A percentile compares a stretch with the other conserved stretches of the same genome.
Evolutionary conservation across 2,329 filamentous ascomycete genomes (phyloP).

Genomic region (Colletotrichum spinosum): DNA sequence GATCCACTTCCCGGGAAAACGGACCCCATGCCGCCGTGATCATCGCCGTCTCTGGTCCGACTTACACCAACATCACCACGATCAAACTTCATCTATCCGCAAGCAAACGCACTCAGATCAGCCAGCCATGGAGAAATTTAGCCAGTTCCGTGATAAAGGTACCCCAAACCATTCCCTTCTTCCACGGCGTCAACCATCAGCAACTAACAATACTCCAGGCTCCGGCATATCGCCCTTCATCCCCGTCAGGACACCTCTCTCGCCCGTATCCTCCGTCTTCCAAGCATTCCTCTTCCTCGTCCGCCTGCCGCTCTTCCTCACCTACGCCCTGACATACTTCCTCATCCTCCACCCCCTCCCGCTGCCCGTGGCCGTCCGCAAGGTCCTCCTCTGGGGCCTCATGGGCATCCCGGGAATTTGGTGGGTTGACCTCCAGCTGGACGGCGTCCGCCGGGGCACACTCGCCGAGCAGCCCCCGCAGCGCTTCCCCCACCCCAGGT

Average conservation of each 20-base stretch:
- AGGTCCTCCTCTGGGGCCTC: constrained; percentile 88
- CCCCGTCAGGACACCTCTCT: constrained; percentile 76
- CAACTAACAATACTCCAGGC: constrained; percentile 64
- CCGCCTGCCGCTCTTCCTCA: constrained; percentile 82
- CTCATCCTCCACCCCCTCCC: constrained; percentile 85
- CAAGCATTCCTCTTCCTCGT: constrained; percentile 81
- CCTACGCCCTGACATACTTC: constrained; percentile 78
- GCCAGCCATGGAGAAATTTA: constrained; percentile 87
- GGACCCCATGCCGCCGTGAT: constrained; percentile 29
- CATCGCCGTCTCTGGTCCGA: background rate
- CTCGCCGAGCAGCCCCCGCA: constrained; percentile 78
- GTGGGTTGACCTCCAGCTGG: constrained; percentile 99
- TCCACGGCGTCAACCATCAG: background rate
- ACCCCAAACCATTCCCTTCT: constrained; percentile 35
- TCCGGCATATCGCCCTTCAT: constrained; percentile 97
- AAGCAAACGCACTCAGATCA: background rate
- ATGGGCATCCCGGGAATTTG: constrained; percentile 92
- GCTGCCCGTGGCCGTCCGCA: constrained; percentile 71
- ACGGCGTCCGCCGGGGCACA: constrained; percentile 93
- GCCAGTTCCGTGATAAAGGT: constrained; percentile 93
- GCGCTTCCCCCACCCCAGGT: constrained; percentile 81
- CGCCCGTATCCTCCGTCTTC: constrained; percentile 71
- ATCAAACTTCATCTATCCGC: background rate
- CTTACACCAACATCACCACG: constrained; percentile 19
- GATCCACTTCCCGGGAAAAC: background rate